A percentile compares a stretch with the other conserved stretches of the same genome.
Evolutionary conservation across 2,329 filamentous ascomycete species (phyloP).

Genomic region (Monosporascus sp.): DNA sequence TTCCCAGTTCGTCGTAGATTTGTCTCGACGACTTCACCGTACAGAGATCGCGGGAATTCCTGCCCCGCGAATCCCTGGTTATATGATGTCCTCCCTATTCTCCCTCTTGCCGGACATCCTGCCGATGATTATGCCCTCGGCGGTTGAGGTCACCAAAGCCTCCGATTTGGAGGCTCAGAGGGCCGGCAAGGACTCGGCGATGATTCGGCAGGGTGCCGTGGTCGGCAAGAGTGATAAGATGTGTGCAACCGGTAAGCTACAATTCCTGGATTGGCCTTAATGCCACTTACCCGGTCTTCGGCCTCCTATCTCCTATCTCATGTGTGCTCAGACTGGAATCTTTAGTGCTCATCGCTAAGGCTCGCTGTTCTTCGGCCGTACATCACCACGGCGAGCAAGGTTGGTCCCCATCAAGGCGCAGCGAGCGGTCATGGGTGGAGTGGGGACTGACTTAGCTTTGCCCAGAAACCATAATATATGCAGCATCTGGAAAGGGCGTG

Average conservation of each 20-base stretch:
- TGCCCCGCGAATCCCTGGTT: background rate
- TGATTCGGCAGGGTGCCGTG: conserved; percentile 49
- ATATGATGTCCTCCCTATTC: conserved; percentile 44
- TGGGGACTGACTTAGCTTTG: background rate
- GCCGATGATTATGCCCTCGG: conserved; percentile 53
- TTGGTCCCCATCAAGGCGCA: conserved; percentile 24
- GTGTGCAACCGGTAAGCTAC: conserved; percentile 56
- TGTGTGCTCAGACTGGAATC: conserved; percentile 15
- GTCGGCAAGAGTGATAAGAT: conserved; percentile 59
- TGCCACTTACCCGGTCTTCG: background rate
- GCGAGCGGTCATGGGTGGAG: no score
- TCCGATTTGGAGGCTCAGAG: conserved; percentile 37
- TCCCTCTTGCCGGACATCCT: conserved; percentile 53
- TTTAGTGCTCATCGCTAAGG: conserved; percentile 57
- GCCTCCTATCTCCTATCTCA: conserved; percentile 1
- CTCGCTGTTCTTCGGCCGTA: conserved; percentile 55
- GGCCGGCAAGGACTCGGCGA: conserved; percentile 20
- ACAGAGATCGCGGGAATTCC: background rate
- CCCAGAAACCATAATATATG: conserved; percentile 65
- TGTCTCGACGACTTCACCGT: background rate
- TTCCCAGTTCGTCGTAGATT: background rate
- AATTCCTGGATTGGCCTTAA: background rate
- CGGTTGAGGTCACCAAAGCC: conserved; percentile 51
- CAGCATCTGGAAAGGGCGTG: conserved; percentile 54
- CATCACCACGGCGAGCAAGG: conserved; percentile 68